Evolutionary conservation across 2,329 filamentous ascomycete species (phyloP).

Genomic region (Leptographium flavum): DNA sequence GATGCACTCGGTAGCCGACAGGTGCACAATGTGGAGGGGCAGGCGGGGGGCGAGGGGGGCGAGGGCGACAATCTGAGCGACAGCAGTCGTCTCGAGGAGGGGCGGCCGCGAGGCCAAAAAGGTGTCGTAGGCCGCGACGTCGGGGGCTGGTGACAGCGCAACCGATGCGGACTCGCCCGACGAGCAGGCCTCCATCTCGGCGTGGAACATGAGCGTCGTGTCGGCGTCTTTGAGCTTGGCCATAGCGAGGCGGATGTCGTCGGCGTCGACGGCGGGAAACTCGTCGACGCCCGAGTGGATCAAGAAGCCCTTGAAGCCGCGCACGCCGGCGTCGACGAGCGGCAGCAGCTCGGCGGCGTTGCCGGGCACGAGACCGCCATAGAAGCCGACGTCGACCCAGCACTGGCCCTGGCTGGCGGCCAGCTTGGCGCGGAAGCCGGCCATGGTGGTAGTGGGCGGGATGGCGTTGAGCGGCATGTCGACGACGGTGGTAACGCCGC

Average conservation of each 20-base stretch:
- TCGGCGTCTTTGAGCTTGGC: conserved; percentile 61
- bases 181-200: conserved; percentile 90
- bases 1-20: conserved; percentile 80
- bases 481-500: conserved; percentile 89
- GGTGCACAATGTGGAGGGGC: conserved; percentile 83
- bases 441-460: conserved; percentile 82
- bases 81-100: conserved; percentile 79
- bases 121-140: conserved; percentile 68
- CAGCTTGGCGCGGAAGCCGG: conserved; percentile 71
- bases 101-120: conserved; percentile 86
- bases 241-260: conserved; percentile 71
- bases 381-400: conserved; percentile 98
- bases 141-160: background rate
- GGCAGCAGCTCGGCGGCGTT: conserved; percentile 68
- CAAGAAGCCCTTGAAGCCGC: conserved; percentile 94
- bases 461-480: conserved; percentile 98
- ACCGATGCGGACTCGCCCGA: background rate
- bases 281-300: conserved; percentile 96
- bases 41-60: conserved; percentile 68
- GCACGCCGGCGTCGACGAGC: conserved; percentile 71
- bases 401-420: conserved; percentile 73
- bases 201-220: conserved; percentile 97
- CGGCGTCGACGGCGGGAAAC: conserved; percentile 76
- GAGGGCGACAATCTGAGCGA: conserved; percentile 72
- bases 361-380: conserved; percentile 85